phyloP scores from a whole-genome alignment of 1,139 yeast genomes.

The Hansenula lynferdii region DNA sequence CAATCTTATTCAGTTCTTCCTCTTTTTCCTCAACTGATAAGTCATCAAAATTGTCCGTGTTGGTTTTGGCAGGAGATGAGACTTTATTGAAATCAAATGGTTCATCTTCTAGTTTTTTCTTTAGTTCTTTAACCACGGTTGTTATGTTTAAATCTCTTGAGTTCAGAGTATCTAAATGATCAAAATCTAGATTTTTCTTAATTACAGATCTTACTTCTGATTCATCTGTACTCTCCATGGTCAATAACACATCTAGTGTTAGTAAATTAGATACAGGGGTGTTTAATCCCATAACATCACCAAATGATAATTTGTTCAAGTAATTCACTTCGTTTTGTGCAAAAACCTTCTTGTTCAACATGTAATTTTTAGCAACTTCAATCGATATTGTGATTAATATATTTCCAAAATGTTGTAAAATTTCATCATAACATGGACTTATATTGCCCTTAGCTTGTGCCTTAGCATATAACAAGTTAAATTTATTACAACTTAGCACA shows the following conservation, averaged over 20 bases:
- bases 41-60: slow-evolving; percentile 21
- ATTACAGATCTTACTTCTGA: slow-evolving; percentile 13
- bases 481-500: slow-evolving; percentile 23
- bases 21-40: slow-evolving; percentile 49
- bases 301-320: slow-evolving; percentile 7
- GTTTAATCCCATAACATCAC: slow-evolving; percentile 3
- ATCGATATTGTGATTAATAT: slow-evolving; percentile 20
- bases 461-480: slow-evolving; percentile 17
- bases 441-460: slow-evolving; percentile 4
- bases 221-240: slow-evolving; percentile 18
- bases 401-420: slow-evolving; percentile 21
- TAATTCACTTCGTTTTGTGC: slow-evolving; percentile 15
- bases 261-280: slow-evolving; percentile 12
- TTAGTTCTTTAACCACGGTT: slow-evolving; percentile 8
- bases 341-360: slow-evolving; percentile 20
- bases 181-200: slow-evolving; percentile 9
- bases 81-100: background rate
- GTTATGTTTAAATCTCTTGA: slow-evolving; percentile 13
- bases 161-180: slow-evolving; percentile 4
- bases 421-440: slow-evolving; percentile 19
- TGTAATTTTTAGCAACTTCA: slow-evolving; percentile 18
- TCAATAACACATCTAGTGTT: slow-evolving; percentile 13
- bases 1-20: slow-evolving; percentile 46
- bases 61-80: too few species aligned
- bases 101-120: slow-evolving; percentile 4